Conservation (phyloP, 345 rosid genomes). For the Corymbia maculata region DNA sequence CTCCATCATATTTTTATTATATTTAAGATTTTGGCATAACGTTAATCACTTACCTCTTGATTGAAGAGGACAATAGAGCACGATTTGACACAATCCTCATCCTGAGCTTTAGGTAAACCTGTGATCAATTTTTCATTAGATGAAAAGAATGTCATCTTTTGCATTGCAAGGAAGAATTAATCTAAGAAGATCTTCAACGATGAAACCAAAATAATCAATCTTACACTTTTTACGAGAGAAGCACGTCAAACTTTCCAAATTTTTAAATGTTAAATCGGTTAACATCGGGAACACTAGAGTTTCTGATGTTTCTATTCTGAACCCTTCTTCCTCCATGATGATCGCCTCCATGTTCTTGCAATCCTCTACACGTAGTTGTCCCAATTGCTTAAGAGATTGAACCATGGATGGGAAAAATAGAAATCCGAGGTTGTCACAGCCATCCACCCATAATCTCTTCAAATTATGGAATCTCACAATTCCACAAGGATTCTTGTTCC, state of each 20-base stretch:
- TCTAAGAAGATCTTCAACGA: background rate
- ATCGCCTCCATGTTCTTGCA: background rate
- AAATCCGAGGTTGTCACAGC: rapidly evolving
- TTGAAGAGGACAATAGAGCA: rapidly evolving
- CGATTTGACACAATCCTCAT: rapidly evolving
- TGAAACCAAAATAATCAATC: background rate
- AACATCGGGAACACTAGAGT: background rate
- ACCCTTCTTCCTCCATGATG: background rate
- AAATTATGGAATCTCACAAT: background rate
- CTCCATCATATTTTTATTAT: background rate
- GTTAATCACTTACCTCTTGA: background rate
- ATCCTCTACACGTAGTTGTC: rapidly evolving
- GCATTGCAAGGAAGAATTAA: background rate
- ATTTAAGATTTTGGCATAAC: background rate
- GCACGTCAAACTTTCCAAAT: rapidly evolving
- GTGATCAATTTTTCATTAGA: too few relatives aligned
- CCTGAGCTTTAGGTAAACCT: background rate
- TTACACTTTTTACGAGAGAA: background rate
- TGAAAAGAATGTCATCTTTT: background rate
- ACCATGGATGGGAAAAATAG: background rate
- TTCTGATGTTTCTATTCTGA: rapidly evolving
- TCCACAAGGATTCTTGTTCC: background rate
- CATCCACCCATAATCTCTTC: rapidly evolving
- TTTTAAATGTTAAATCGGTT: rapidly evolving
- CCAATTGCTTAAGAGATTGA: background rate